These are phyloP conservation scores for Vigna reflexopilosa DNA, from an alignment of 306 rosid species.

Conservation along the genomic window DNA sequence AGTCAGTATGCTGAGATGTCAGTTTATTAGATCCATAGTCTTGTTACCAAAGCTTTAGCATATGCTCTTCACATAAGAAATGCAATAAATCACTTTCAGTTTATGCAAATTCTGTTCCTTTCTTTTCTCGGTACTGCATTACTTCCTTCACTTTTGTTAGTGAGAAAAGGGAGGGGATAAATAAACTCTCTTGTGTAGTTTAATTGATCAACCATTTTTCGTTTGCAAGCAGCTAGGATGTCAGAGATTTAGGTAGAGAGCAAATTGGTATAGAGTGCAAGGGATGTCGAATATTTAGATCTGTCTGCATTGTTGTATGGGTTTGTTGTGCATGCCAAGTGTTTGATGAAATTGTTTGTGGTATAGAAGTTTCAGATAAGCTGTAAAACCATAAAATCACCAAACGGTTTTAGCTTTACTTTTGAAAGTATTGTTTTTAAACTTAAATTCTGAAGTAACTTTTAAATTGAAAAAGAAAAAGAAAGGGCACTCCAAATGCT, in stretches of 20 bases:
- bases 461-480: not conserved
- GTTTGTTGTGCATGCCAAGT: not conserved
- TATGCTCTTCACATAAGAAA: too few relatives aligned
- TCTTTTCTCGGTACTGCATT: too few relatives aligned
- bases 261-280: not conserved
- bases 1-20: too few relatives aligned
- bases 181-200: not conserved
- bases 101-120: too few relatives aligned
- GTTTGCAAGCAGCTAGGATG: not conserved
- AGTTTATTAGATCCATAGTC: too few relatives aligned
- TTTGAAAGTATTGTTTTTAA: not conserved
- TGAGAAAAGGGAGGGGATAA: not conserved
- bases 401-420: not conserved
- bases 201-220: not conserved
- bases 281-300: not conserved
- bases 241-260: not conserved
- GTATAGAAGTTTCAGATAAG: not conserved
- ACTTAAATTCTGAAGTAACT: constrained; percentile 10
- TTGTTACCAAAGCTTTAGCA: too few relatives aligned
- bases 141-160: not conserved
- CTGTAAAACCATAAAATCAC: not conserved
- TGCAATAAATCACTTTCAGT: too few relatives aligned
- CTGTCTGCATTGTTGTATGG: too few relatives aligned
- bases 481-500: not conserved
- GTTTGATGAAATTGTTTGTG: constrained; percentile 4